phyloP scores from a whole-genome alignment of 2,329 filamentous ascomycete genomes.

The Colletotrichum sp. region DNA sequence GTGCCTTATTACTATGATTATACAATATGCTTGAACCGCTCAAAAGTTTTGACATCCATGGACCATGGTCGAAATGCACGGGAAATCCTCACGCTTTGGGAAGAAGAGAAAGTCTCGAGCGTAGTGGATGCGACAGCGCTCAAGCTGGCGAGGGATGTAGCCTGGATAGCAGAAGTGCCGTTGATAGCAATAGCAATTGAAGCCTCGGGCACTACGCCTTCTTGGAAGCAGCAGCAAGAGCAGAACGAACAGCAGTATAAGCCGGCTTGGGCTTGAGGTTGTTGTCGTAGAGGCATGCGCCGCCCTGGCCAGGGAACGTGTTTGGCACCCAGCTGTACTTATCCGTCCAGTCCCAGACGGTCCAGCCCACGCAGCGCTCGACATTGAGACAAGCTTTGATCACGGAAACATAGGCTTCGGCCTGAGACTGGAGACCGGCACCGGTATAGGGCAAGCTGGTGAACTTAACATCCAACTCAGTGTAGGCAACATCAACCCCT shows the following conservation, averaged over 20 bases:
- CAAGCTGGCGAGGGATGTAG: background rate
- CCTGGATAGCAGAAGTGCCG: background rate
- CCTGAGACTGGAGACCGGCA: slow-evolving; percentile 47
- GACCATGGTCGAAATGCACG: background rate
- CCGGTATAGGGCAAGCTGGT: slow-evolving; percentile 43
- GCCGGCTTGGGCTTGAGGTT: slow-evolving; percentile 43
- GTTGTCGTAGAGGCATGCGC: slow-evolving; percentile 41
- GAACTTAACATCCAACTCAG: slow-evolving; percentile 56
- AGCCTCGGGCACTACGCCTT: background rate
- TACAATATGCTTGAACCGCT: background rate
- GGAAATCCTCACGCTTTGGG: background rate
- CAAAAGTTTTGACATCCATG: rapidly evolving
- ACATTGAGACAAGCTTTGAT: slow-evolving; percentile 34
- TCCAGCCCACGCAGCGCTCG: slow-evolving; percentile 40
- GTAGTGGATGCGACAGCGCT: background rate
- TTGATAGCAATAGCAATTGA: background rate
- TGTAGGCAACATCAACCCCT: slow-evolving; percentile 51
- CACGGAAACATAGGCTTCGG: slow-evolving; percentile 43
- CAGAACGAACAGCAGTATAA: slow-evolving; percentile 31
- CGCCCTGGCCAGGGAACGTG: slow-evolving; percentile 41
- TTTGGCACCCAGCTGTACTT: slow-evolving; percentile 43
- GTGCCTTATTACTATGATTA: background rate
- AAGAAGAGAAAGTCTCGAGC: background rate
- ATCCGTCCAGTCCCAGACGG: slow-evolving; percentile 43
- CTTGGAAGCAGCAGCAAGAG: background rate